These are phyloP conservation scores for Ganoderma sinense DNA, from an alignment of 1,284 basidiomycete genomes.

Conservation along the genomic window DNA sequence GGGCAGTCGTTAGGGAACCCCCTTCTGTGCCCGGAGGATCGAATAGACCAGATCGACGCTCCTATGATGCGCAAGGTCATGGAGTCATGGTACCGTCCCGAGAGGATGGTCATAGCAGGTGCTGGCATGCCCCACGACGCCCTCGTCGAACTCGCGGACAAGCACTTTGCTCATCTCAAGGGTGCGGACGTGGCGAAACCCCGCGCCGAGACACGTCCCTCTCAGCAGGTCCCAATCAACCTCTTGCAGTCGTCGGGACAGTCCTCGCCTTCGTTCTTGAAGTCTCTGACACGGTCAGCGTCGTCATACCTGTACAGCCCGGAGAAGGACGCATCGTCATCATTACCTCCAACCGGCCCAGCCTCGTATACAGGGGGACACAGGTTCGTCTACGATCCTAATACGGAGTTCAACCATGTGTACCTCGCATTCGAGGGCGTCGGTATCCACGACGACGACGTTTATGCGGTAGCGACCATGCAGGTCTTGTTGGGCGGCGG, in stretches of 20 bases:
- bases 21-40: conserved; percentile 87
- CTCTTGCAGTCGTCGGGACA: conserved; percentile 61
- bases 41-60: conserved; percentile 76
- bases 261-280: conserved; percentile 62
- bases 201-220: conserved; percentile 38
- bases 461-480: conserved; percentile 94
- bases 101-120: conserved; percentile 94
- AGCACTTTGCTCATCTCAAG: conserved; percentile 80
- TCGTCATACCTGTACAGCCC: conserved; percentile 70
- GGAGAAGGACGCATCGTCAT: conserved; percentile 36
- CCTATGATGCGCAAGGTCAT: conserved; percentile 74
- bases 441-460: conserved; percentile 92
- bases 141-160: conserved; percentile 85
- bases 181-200: conserved; percentile 45
- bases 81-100: conserved; percentile 89
- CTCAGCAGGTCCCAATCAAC: conserved; percentile 34
- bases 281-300: conserved; percentile 74
- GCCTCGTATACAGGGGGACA: conserved; percentile 90
- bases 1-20: conserved; percentile 88
- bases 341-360: conserved; percentile 41
- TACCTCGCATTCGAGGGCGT: conserved; percentile 95
- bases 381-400: conserved; percentile 72
- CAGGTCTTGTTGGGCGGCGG: conserved; percentile 97
- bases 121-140: conserved; percentile 92
- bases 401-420: conserved; percentile 90